phyloP scores from a whole-genome alignment of 2,329 filamentous ascomycete genomes.

The Tolypocladium ophioglossoides region DNA sequence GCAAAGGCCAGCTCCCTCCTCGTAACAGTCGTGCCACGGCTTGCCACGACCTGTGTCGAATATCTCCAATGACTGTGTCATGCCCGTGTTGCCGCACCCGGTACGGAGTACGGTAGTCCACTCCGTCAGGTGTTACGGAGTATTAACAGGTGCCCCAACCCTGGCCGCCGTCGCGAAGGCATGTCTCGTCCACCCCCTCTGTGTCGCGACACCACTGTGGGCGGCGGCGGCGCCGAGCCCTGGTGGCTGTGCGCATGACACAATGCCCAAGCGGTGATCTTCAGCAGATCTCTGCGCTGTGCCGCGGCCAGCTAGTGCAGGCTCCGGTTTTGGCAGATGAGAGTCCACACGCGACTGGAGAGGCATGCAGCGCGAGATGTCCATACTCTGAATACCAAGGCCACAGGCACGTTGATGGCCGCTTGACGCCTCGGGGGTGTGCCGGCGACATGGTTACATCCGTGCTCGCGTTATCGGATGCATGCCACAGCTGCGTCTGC shows the following conservation, averaged over 20 bases:
- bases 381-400: neutral
- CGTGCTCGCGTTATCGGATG: neutral
- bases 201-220: neutral
- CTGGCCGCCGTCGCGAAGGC: too few relatives aligned
- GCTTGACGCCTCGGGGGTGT: too few relatives aligned
- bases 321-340: neutral
- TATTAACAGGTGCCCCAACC: too few relatives aligned
- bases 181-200: too few relatives aligned
- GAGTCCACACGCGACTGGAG: neutral
- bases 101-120: too few relatives aligned
- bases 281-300: neutral
- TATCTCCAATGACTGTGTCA: too few relatives aligned
- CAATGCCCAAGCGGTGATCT: neutral
- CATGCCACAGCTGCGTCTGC: neutral
- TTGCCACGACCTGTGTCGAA: neutral
- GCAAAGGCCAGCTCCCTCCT: neutral
- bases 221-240: neutral
- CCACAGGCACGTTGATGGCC: neutral
- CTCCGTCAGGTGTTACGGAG: too few relatives aligned
- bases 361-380: neutral
- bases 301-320: neutral
- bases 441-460: neutral
- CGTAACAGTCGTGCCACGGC: neutral
- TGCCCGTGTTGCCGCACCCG: too few relatives aligned
- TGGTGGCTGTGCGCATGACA: neutral